phyloP scores from a whole-genome alignment of 2,329 filamentous ascomycete genomes.

The Diaporthe sp. region DNA sequence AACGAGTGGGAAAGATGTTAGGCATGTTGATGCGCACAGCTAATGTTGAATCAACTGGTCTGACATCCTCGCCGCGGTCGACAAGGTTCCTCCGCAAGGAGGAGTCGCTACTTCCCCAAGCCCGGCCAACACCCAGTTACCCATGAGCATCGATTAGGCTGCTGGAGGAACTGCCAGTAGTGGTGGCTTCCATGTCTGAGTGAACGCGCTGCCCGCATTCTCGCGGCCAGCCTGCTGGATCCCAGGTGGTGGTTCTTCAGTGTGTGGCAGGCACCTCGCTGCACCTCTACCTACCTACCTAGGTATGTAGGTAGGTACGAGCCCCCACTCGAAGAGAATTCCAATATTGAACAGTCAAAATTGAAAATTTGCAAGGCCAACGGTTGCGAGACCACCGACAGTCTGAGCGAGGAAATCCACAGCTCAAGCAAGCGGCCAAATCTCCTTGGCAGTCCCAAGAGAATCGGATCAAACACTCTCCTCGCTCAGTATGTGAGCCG shows the following conservation, averaged over 20 bases:
- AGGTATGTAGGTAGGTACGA: too few species aligned
- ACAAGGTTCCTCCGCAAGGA: not conserved
- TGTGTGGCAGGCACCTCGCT: not conserved
- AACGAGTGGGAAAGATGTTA: not conserved
- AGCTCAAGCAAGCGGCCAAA: not conserved
- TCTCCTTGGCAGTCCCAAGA: slow-evolving; percentile 4
- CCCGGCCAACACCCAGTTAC: not conserved
- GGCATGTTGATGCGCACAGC: not conserved
- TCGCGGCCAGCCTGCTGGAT: not conserved
- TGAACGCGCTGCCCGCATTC: too few species aligned
- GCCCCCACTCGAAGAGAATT: not conserved
- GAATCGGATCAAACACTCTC: not conserved
- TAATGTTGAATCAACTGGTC: not conserved
- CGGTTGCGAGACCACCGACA: too few species aligned
- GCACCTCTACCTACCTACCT: not conserved
- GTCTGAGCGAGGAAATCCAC: not conserved
- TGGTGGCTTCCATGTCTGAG: not conserved
- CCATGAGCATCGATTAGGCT: too few species aligned
- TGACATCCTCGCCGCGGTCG: not conserved
- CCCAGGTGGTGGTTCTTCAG: not conserved
- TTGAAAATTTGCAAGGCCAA: not conserved
- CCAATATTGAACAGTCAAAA: too few species aligned
- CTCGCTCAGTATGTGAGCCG: not conserved
- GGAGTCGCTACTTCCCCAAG: not conserved
- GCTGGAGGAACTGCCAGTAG: not conserved